Percentiles rank a stretch among this genome's conserved stretches.
Conservation (phyloP, 2,329 filamentous ascomycete species). For the Microcyclospora pomicola region DNA sequence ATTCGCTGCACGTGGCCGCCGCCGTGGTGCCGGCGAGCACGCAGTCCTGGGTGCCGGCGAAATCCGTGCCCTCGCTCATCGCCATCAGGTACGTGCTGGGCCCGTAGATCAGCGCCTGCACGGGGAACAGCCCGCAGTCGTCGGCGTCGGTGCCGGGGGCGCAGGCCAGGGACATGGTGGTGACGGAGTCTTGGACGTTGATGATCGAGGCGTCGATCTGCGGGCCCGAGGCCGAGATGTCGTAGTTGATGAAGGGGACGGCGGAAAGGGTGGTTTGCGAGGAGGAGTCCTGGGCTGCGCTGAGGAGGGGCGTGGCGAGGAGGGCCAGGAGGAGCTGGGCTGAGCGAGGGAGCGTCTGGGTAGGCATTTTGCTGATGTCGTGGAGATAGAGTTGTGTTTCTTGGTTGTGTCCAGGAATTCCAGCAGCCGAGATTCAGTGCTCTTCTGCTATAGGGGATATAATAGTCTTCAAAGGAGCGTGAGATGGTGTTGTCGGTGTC, state of each 20-base stretch:
- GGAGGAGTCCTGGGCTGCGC: not conserved
- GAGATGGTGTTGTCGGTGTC: too few species aligned
- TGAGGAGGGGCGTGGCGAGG: too few species aligned
- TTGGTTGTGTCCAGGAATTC: too few species aligned
- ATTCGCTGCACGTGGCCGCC: conserved; percentile 7
- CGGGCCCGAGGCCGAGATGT: conserved; percentile 1
- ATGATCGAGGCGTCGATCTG: conserved; percentile 11
- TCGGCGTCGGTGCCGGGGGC: conserved; percentile 3
- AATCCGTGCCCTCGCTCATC: conserved; percentile 6
- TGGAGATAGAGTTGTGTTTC: too few species aligned
- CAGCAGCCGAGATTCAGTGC: too few species aligned
- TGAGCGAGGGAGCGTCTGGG: too few species aligned
- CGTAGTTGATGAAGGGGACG: conserved; percentile 13
- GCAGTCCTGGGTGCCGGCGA: conserved; percentile 10
- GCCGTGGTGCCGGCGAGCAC: not conserved
- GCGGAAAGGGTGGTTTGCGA: conserved; percentile 2
- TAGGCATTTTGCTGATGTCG: too few species aligned
- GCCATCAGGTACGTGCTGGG: conserved; percentile 11
- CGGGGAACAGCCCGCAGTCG: conserved; percentile 13
- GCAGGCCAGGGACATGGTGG: conserved; percentile 9
- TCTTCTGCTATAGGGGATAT: too few species aligned
- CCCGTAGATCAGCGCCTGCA: conserved; percentile 9
- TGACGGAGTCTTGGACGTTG: conserved; percentile 4
- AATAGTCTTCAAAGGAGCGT: too few species aligned
- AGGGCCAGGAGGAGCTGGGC: too few species aligned